Evolutionary conservation across 148 eudicot species (phyloP).

Genomic region (Rhododendron henanense): DNA sequence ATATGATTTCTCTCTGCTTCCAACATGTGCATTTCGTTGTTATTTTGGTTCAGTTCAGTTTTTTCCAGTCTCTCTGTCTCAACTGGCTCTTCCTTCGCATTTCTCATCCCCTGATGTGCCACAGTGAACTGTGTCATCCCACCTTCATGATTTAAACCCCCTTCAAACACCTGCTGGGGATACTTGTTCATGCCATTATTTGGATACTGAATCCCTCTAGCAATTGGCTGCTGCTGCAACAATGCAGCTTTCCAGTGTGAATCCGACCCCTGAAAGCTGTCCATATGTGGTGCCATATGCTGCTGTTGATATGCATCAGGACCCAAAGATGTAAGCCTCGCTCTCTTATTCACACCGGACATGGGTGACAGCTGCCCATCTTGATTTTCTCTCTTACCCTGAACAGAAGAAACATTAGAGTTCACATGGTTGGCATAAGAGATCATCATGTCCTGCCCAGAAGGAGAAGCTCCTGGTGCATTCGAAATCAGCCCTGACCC

Average conservation of each 20-base stretch:
- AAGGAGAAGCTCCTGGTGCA: slow-evolving; percentile 42
- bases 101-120: slow-evolving; percentile 50
- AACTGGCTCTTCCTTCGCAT: slow-evolving; percentile 52
- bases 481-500: slow-evolving; percentile 39
- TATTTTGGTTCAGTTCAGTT: slow-evolving; percentile 34
- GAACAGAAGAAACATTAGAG: slow-evolving; percentile 28
- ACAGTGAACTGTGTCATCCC: slow-evolving; percentile 29
- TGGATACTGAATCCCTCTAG: slow-evolving; percentile 51
- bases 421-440: slow-evolving; percentile 48
- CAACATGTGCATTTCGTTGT: slow-evolving; percentile 45
- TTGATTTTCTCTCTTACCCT: slow-evolving; percentile 67
- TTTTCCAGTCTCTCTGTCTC: slow-evolving; percentile 59
- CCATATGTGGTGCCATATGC: slow-evolving; percentile 52
- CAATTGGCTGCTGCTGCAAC: slow-evolving; percentile 55
- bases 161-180: slow-evolving; percentile 65
- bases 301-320: slow-evolving; percentile 56
- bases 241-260: slow-evolving; percentile 63
- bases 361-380: slow-evolving; percentile 58
- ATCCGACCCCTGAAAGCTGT: slow-evolving; percentile 55
- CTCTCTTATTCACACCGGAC: slow-evolving; percentile 50
- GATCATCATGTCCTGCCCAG: slow-evolving; percentile 51
- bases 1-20: slow-evolving; percentile 45
- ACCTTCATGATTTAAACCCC: slow-evolving; percentile 50
- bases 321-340: slow-evolving; percentile 39
- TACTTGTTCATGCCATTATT: slow-evolving; percentile 66